phyloP scores from a whole-genome alignment of 331 rosid genomes.

The Prunus yedoensis region DNA sequence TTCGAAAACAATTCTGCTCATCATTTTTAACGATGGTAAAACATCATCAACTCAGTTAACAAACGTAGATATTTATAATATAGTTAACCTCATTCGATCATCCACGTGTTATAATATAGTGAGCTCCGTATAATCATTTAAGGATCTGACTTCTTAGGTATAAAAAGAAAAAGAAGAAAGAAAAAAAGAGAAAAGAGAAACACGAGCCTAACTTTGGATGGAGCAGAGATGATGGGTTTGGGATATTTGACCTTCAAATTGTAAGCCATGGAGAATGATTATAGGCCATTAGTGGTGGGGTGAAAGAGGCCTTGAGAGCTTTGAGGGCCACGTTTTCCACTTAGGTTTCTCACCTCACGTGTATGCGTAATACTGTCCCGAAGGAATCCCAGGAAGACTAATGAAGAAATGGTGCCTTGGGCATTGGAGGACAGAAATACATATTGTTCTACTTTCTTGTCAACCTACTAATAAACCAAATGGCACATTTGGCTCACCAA shows the following conservation, averaged over 20 bases:
- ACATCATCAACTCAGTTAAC: too few relatives aligned
- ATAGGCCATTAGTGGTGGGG: constrained; percentile 40
- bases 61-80: too few relatives aligned
- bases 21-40: too few relatives aligned
- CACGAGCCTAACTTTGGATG: not conserved
- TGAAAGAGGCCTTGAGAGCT: constrained; percentile 12
- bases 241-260: constrained; percentile 38
- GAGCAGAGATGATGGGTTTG: constrained; percentile 6
- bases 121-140: too few relatives aligned
- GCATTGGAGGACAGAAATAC: constrained; percentile 29
- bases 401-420: constrained; percentile 32
- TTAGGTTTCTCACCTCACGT: constrained; percentile 35
- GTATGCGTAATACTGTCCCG: not conserved
- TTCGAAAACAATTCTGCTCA: too few relatives aligned
- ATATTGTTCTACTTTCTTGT: constrained; percentile 10
- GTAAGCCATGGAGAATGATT: constrained; percentile 35
- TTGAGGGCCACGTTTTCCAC: constrained; percentile 50
- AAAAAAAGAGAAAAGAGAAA: too few relatives aligned
- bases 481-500: constrained; percentile 22
- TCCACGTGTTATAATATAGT: too few relatives aligned
- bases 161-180: too few relatives aligned
- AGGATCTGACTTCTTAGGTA: too few relatives aligned
- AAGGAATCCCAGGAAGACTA: constrained; percentile 45
- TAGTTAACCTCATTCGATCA: too few relatives aligned
- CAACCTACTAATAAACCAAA: constrained; percentile 14